Percentiles rank a stretch among this genome's conserved stretches.
These are phyloP conservation scores for Schizothecium vesticola DNA, from an alignment of 495 filamentous ascomycete genomes.

Conservation along the genomic window DNA sequence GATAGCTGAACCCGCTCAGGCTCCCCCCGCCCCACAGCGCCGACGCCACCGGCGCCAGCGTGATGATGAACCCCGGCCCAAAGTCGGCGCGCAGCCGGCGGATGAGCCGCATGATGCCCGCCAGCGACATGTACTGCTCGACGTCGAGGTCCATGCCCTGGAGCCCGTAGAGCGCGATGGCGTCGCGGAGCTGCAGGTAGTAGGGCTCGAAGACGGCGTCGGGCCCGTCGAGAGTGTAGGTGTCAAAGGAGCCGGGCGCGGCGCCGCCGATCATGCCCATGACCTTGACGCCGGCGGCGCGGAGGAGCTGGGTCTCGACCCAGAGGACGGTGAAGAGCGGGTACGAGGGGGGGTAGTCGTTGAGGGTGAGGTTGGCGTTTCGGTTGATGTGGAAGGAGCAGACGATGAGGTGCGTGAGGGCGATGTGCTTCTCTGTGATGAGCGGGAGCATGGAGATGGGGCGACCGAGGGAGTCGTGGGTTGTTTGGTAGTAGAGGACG, in stretches of 20 bases:
- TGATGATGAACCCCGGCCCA: conserved; percentile 65
- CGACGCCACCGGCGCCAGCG: conserved; percentile 71
- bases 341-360: conserved; percentile 58
- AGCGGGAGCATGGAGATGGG: conserved; percentile 72
- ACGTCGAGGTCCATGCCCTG: conserved; percentile 81
- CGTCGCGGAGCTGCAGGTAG: conserved; percentile 58
- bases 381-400: conserved; percentile 70
- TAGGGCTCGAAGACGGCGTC: conserved; percentile 54
- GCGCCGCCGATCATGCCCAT: conserved; percentile 83
- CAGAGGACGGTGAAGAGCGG: conserved; percentile 57
- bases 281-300: conserved; percentile 61
- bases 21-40: conserved; percentile 56
- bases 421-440: conserved; percentile 47
- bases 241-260: conserved; percentile 58
- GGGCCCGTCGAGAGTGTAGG: conserved; percentile 50
- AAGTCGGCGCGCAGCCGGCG: conserved; percentile 67
- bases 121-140: conserved; percentile 68
- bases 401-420: conserved; percentile 65
- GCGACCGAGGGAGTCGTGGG: conserved; percentile 44
- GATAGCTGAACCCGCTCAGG: conserved; percentile 72
- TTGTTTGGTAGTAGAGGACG: conserved; percentile 71
- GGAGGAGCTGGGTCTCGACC: conserved; percentile 55
- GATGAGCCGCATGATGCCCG: conserved; percentile 65
- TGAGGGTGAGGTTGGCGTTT: conserved; percentile 58
- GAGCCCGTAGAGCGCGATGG: conserved; percentile 53